Evolutionary conservation across 257 asterid species (phyloP).

Genomic region (Nicotiana tomentosiformis): DNA sequence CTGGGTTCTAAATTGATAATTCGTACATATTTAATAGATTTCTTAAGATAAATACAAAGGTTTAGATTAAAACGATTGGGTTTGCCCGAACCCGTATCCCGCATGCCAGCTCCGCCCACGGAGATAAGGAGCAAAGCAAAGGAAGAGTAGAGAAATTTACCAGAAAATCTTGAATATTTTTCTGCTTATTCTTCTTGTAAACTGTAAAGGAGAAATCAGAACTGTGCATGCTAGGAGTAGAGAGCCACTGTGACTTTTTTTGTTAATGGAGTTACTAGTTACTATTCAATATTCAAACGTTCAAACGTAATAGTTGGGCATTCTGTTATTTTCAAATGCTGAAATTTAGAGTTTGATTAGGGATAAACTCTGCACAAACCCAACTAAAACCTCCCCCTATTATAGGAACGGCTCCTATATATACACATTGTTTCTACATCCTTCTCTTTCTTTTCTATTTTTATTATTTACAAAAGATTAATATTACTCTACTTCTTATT

Average conservation of each 20-base stretch:
- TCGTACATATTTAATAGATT: too few relatives aligned
- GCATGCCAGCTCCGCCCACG: too few relatives aligned
- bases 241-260: background rate
- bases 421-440: too few relatives aligned
- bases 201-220: background rate
- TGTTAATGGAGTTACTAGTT: background rate
- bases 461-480: too few relatives aligned
- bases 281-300: conserved; percentile 6
- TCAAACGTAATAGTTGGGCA: background rate
- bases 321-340: background rate
- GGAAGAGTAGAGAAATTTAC: background rate
- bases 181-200: background rate
- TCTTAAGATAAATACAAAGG: too few relatives aligned
- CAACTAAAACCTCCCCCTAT: background rate
- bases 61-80: too few relatives aligned
- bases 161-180: background rate
- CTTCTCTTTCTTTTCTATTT: too few relatives aligned
- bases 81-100: too few relatives aligned
- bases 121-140: background rate
- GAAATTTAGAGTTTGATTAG: background rate
- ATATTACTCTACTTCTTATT: background rate
- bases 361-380: background rate
- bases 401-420: background rate
- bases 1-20: too few relatives aligned
- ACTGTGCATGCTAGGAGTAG: background rate